phyloP scores from a whole-genome alignment of 495 filamentous ascomycete genomes.

The Aspergillus nanangensis region DNA sequence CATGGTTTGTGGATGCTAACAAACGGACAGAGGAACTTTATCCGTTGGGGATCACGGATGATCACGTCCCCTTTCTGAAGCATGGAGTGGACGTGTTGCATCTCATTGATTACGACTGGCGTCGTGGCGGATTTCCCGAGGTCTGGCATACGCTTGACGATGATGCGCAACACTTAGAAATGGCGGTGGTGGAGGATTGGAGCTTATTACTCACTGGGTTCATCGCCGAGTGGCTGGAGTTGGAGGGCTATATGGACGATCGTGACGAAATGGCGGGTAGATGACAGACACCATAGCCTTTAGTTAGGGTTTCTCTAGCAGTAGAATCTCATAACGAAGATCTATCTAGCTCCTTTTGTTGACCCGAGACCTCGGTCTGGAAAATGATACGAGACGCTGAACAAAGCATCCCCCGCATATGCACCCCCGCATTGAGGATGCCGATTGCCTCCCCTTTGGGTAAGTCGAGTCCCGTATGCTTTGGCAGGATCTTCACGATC shows the following conservation, averaged over 20 bases:
- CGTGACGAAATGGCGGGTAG: not conserved
- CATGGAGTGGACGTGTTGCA: not conserved
- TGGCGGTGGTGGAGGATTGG: not conserved
- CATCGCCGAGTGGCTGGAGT: not conserved
- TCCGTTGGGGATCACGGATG: not conserved
- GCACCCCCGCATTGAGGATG: too few relatives aligned
- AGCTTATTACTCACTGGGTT: not conserved
- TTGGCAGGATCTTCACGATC: too few relatives aligned
- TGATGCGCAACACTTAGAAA: not conserved
- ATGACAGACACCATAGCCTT: too few relatives aligned
- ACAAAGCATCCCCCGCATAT: too few relatives aligned
- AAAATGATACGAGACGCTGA: too few relatives aligned
- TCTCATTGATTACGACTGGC: not conserved
- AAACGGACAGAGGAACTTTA: not conserved
- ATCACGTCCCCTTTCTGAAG: not conserved
- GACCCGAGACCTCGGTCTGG: too few relatives aligned
- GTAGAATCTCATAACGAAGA: too few relatives aligned
- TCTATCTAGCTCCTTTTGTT: too few relatives aligned
- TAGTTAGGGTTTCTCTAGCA: too few relatives aligned
- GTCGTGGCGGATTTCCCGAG: not conserved
- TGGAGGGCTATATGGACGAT: not conserved
- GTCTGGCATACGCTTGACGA: constrained; percentile 1
- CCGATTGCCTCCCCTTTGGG: too few relatives aligned
- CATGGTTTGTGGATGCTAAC: not conserved
- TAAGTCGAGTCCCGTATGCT: too few relatives aligned